Conservation (phyloP, 768 basidiomycete genomes). For the Mrakia gelida region DNA sequence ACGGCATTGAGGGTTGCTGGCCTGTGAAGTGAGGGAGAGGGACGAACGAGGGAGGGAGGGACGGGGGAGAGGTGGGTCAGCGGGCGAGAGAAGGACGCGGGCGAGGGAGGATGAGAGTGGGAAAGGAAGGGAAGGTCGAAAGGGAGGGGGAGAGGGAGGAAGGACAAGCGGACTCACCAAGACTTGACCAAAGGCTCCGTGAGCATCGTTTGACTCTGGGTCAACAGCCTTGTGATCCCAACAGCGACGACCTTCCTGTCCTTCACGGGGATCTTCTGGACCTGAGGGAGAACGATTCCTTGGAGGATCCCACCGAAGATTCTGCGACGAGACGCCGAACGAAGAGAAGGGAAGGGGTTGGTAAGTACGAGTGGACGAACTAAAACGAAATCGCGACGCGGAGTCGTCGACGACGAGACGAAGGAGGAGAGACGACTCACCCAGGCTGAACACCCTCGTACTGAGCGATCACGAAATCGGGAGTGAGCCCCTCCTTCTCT, state of each 20-base stretch:
- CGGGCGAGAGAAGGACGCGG: too few relatives aligned
- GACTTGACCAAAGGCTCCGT: conserved; percentile 57
- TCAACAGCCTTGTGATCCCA: conserved; percentile 72
- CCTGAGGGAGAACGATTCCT: conserved; percentile 73
- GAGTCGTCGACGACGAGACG: not conserved
- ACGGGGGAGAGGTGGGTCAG: not conserved
- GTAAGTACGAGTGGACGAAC: too few relatives aligned
- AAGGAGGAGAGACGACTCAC: conserved; percentile 49
- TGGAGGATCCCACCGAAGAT: conserved; percentile 75
- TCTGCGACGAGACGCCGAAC: conserved; percentile 41
- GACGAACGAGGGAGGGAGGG: not conserved
- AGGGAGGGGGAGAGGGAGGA: not conserved
- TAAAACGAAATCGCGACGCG: not conserved
- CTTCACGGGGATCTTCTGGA: conserved; percentile 71
- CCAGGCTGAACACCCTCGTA: conserved; percentile 79
- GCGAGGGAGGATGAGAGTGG: conserved; percentile 45
- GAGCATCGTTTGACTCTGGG: conserved; percentile 66
- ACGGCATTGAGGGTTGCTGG: conserved; percentile 63
- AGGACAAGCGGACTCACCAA: conserved; percentile 52
- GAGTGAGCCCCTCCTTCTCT: conserved; percentile 64
- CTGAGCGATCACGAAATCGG: conserved; percentile 71
- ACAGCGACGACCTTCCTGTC: conserved; percentile 81
- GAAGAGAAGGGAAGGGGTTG: not conserved
- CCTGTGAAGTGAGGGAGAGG: conserved; percentile 50
- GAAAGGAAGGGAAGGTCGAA: not conserved